Conservation (phyloP, 306 rosid genomes). For the Sindora glabra region DNA sequence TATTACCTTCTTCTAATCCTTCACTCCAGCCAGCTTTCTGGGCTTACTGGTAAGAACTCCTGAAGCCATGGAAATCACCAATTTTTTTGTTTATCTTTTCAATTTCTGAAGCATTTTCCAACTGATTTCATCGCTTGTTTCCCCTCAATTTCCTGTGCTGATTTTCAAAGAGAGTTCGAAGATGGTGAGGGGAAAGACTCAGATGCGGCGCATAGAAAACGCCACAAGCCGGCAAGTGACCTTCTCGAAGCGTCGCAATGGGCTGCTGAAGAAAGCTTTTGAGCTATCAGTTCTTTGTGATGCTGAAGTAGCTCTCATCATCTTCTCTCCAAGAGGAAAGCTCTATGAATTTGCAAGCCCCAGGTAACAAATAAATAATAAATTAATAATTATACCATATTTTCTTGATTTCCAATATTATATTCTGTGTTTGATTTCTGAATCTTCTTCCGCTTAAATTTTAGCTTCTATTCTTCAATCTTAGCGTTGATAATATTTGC, state of each 20-base stretch:
- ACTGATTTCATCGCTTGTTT: neutral
- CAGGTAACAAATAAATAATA: no score
- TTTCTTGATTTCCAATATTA: no score
- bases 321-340: conserved; percentile 42
- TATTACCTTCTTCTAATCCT: neutral
- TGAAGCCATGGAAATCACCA: neutral
- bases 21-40: neutral
- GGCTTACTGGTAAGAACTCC: neutral
- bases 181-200: conserved; percentile 94
- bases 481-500: neutral
- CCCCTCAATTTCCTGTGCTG: neutral
- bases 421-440: neutral
- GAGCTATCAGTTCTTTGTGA: conserved; percentile 88
- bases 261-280: conserved; percentile 80
- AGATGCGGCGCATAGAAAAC: conserved; percentile 79
- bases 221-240: conserved; percentile 90
- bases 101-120: neutral
- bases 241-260: conserved; percentile 75
- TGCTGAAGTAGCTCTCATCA: conserved; percentile 36
- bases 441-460: neutral
- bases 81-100: neutral
- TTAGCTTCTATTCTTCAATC: neutral
- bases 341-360: conserved; percentile 41
- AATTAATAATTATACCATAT: no score
- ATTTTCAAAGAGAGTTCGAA: neutral